phyloP scores from a whole-genome alignment of 208 protist genomes.

The Leishmania aethiopica region DNA sequence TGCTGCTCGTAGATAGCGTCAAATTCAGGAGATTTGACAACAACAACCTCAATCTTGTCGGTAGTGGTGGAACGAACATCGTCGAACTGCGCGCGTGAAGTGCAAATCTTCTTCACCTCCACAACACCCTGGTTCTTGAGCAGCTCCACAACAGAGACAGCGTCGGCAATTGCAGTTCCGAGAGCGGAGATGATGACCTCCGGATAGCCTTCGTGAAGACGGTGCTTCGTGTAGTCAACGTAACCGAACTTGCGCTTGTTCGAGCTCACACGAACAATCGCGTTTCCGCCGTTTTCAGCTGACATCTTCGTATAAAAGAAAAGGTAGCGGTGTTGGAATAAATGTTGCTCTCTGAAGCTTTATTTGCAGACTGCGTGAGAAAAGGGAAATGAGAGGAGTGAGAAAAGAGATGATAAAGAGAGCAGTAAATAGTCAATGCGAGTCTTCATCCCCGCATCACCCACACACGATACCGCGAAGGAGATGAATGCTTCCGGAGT shows the following conservation, averaged over 20 bases:
- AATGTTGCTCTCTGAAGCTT: background rate
- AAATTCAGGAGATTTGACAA: slow-evolving; percentile 81
- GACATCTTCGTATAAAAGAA: slow-evolving; percentile 30
- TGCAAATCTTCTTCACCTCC: slow-evolving; percentile 81
- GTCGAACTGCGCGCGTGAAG: slow-evolving; percentile 75
- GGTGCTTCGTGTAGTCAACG: slow-evolving; percentile 86
- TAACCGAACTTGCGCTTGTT: slow-evolving; percentile 85
- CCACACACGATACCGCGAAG: background rate
- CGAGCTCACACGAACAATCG: slow-evolving; percentile 67
- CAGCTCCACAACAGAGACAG: slow-evolving; percentile 87
- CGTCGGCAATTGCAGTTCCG: slow-evolving; percentile 82
- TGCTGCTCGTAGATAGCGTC: slow-evolving; percentile 82
- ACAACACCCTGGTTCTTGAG: slow-evolving; percentile 88
- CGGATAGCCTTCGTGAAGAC: slow-evolving; percentile 68
- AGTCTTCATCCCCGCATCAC: background rate
- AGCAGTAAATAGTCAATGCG: background rate
- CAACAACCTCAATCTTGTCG: slow-evolving; percentile 83
- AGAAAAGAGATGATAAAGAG: background rate
- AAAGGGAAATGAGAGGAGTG: background rate
- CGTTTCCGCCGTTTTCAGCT: slow-evolving; percentile 46
- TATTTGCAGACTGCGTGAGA: background rate
- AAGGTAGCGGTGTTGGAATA: slow-evolving; percentile 3
- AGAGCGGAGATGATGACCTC: slow-evolving; percentile 82
- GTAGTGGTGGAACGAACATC: slow-evolving; percentile 57
- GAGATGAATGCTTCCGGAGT: background rate